Conservation (phyloP, 2,329 filamentous ascomycete species). For the Fusarium longipes region DNA sequence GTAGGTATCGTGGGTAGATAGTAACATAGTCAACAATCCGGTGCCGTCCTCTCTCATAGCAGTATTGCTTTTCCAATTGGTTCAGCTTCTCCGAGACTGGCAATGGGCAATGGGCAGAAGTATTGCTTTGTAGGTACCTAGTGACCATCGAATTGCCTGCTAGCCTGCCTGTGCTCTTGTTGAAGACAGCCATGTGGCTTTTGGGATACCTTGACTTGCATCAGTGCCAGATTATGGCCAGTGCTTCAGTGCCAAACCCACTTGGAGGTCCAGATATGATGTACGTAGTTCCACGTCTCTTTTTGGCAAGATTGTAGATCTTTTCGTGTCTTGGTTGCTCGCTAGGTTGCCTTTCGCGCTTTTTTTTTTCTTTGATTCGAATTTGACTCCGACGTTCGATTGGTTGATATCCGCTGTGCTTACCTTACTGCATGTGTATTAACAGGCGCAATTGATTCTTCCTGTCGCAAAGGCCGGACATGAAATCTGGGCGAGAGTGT, state of each 20-base stretch:
- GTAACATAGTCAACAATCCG: background rate
- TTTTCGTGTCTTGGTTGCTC: constrained; percentile 10
- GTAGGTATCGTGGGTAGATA: background rate
- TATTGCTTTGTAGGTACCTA: no score
- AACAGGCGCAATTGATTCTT: background rate
- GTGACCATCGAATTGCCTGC: background rate
- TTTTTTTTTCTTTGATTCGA: background rate
- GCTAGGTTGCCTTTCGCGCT: background rate
- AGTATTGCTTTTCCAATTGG: background rate
- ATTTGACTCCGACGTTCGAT: background rate
- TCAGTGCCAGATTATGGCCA: constrained; percentile 38
- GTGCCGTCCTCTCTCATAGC: background rate
- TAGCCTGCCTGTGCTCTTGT: constrained; percentile 6
- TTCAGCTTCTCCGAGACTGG: background rate
- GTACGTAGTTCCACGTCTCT: constrained; percentile 23
- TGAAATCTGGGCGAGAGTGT: background rate
- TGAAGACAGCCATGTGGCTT: constrained; percentile 36
- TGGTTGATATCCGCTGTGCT: background rate
- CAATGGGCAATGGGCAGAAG: background rate
- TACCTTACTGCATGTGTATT: background rate
- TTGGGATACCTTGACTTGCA: constrained; percentile 32
- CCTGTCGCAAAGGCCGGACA: background rate
- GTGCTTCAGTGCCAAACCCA: constrained; percentile 38
- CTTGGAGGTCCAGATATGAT: constrained; percentile 24
- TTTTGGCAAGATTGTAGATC: constrained; percentile 34